Evolutionary conservation across 208 protist genomes (phyloP).

Genomic region (Trypanosoma cruzi): DNA sequence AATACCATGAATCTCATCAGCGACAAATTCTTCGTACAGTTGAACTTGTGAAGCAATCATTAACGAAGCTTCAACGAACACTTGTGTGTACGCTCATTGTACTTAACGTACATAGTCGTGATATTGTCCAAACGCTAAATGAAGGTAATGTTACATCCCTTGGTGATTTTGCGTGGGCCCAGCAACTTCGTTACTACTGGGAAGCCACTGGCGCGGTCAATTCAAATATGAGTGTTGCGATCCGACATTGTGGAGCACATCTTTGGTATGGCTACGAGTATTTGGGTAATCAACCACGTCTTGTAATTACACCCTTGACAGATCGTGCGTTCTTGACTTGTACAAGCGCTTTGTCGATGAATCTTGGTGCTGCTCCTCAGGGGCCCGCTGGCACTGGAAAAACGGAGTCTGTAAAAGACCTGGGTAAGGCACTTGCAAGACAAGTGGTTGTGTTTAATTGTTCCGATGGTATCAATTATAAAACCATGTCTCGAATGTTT

Average conservation of each 20-base stretch:
- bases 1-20: constrained; percentile 85
- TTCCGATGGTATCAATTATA: constrained; percentile 97
- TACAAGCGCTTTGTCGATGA: constrained; percentile 94
- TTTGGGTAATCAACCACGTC: constrained; percentile 93
- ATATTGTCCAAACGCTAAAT: constrained; percentile 92
- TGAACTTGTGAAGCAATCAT: constrained; percentile 83
- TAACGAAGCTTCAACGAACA: constrained; percentile 91
- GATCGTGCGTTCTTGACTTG: constrained; percentile 95
- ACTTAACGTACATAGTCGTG: constrained; percentile 96
- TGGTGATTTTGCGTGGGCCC: constrained; percentile 94
- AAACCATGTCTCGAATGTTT: constrained; percentile 96
- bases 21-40: constrained; percentile 91
- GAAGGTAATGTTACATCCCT: constrained; percentile 45
- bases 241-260: constrained; percentile 89
- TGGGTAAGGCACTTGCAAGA: constrained; percentile 91
- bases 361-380: constrained; percentile 93
- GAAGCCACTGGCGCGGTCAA: constrained; percentile 53
- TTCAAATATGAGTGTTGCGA: constrained; percentile 78
- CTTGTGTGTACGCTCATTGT: constrained; percentile 96
- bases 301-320: constrained; percentile 98
- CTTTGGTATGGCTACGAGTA: constrained; percentile 97
- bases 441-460: constrained; percentile 97
- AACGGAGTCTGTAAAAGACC: constrained; percentile 97
- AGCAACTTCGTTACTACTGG: constrained; percentile 97
- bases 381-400: constrained; percentile 97